These are phyloP conservation scores for Nemania abortiva DNA, from an alignment of 2,329 filamentous ascomycete genomes.

Conservation along the genomic window DNA sequence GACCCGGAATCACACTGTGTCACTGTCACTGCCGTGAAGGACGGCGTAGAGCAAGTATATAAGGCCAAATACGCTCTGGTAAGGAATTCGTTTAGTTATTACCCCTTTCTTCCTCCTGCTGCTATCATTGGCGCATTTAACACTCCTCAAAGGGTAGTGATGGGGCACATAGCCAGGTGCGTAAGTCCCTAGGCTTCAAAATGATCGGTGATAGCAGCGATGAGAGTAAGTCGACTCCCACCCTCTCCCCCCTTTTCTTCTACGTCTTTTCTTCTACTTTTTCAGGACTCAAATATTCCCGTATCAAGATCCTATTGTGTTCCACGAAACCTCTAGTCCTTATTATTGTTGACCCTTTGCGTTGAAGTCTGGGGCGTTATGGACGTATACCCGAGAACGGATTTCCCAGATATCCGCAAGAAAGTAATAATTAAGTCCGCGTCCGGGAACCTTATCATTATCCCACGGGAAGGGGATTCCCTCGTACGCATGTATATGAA, in stretches of 20 bases:
- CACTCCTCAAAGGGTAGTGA: constrained; percentile 54
- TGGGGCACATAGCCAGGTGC: constrained; percentile 64
- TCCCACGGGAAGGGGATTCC: constrained; percentile 69
- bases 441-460: constrained; percentile 69
- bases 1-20: constrained; percentile 59
- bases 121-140: constrained; percentile 1
- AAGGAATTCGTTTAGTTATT: constrained; percentile 44
- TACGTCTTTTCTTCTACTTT: no score
- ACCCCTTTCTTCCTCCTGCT: background rate
- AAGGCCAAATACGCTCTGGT: constrained; percentile 65
- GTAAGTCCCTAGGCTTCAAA: constrained; percentile 63
- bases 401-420: constrained; percentile 73
- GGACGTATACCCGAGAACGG: constrained; percentile 66
- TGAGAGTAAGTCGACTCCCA: constrained; percentile 30
- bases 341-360: background rate
- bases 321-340: no score
- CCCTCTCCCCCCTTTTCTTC: background rate
- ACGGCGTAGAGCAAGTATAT: constrained; percentile 56
- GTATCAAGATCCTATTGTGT: background rate
- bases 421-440: constrained; percentile 66
- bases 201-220: constrained; percentile 63
- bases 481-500: constrained; percentile 74
- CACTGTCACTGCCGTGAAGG: constrained; percentile 57
- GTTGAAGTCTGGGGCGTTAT: constrained; percentile 48
- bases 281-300: background rate